A percentile compares a stretch with the other conserved stretches of the same genome.
These are phyloP conservation scores for Crithidia sp. DNA, from an alignment of 208 protist species.

Conservation along the genomic window DNA sequence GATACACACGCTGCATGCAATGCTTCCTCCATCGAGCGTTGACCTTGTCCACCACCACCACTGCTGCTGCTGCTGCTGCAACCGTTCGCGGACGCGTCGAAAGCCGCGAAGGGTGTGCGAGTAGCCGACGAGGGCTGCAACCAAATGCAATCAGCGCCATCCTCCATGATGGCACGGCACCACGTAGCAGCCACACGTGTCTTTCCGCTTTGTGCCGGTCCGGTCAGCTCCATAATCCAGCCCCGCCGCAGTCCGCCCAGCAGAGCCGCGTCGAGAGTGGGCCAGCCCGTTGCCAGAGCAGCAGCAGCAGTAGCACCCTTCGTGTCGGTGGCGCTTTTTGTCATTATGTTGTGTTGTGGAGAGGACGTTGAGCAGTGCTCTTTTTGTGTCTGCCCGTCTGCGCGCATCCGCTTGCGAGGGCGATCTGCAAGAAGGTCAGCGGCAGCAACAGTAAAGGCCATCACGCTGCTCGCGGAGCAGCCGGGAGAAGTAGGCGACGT, in stretches of 20 bases:
- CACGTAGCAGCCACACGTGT: constrained; percentile 39
- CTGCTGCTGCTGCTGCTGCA: not conserved
- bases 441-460: too few species aligned
- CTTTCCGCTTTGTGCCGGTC: constrained; percentile 34
- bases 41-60: too few species aligned
- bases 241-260: constrained; percentile 49
- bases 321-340: too few species aligned
- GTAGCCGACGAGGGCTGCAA: constrained; percentile 20
- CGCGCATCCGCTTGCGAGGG: too few species aligned
- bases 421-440: too few species aligned
- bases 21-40: constrained; percentile 2
- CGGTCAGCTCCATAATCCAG: constrained; percentile 70
- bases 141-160: constrained; percentile 20
- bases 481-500: too few species aligned
- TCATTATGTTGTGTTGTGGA: too few species aligned
- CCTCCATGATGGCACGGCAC: constrained; percentile 17
- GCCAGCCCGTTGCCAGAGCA: constrained; percentile 44
- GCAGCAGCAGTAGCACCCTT: not conserved
- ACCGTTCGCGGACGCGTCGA: not conserved
- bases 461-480: too few species aligned
- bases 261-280: constrained; percentile 51
- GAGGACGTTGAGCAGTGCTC: too few species aligned
- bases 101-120: constrained; percentile 7
- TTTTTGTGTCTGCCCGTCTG: too few species aligned
- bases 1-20: constrained; percentile 23